Evolutionary conservation across 495 filamentous ascomycete genomes (phyloP).

Genomic region (Neurospora sp.): DNA sequence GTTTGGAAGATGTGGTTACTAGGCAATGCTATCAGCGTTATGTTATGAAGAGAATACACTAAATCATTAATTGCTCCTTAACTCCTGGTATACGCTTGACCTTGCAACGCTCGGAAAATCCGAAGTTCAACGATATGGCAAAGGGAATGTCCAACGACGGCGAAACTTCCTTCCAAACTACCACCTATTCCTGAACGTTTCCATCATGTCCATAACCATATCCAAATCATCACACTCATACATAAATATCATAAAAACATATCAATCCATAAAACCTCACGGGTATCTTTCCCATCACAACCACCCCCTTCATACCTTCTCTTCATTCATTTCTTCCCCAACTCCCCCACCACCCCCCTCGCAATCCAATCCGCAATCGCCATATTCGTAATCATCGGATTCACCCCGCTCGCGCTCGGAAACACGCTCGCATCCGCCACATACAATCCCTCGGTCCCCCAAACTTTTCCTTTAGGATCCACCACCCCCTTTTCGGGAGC

Average conservation of each 20-base stretch:
- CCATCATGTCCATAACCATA: background rate
- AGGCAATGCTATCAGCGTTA: background rate
- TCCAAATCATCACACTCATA: background rate
- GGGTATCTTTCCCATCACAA: background rate
- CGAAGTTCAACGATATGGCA: background rate
- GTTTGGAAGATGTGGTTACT: background rate
- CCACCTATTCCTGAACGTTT: background rate
- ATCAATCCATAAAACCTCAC: background rate
- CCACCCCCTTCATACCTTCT: background rate
- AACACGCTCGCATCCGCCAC: slow-evolving; percentile 84
- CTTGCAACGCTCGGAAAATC: background rate
- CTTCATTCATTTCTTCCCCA: slow-evolving; percentile 3
- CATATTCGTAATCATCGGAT: slow-evolving; percentile 91
- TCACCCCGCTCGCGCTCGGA: slow-evolving; percentile 84
- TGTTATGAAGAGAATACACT: background rate
- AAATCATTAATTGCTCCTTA: background rate
- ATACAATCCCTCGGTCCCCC: slow-evolving; percentile 63
- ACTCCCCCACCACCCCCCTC: slow-evolving; percentile 36
- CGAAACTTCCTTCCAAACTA: background rate
- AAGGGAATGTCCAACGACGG: background rate
- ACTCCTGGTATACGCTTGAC: background rate
- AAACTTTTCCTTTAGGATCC: slow-evolving; percentile 61
- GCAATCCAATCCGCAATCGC: slow-evolving; percentile 62
- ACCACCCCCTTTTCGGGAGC: slow-evolving; percentile 57
- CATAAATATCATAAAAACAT: background rate